Percentiles rank a stretch among this genome's conserved stretches.
Conservation (phyloP, 495 filamentous ascomycete genomes). For the Penicillium angulare region DNA sequence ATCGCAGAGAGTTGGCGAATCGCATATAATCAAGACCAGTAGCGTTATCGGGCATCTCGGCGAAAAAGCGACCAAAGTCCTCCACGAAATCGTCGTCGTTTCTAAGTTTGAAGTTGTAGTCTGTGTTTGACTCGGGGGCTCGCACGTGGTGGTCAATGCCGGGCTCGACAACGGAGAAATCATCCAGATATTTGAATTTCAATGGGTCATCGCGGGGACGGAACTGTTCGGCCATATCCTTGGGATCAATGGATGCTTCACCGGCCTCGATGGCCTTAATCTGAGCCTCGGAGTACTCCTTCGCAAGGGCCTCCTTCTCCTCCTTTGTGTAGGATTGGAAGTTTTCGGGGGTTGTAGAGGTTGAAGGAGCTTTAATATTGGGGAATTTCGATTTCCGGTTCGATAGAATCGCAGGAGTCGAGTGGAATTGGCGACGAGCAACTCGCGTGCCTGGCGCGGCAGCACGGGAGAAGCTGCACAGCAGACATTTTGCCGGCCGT, state of each 20-base stretch:
- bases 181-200: conserved; percentile 75
- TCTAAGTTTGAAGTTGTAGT: conserved; percentile 63
- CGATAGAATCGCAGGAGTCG: conserved; percentile 35
- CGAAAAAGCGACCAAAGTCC: conserved; percentile 57
- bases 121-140: conserved; percentile 51
- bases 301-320: conserved; percentile 60
- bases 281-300: conserved; percentile 76
- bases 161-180: conserved; percentile 74
- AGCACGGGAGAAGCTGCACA: conserved; percentile 49
- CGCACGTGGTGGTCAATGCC: conserved; percentile 67
- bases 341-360: conserved; percentile 34
- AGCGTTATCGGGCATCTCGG: conserved; percentile 48
- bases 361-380: conserved; percentile 16
- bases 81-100: conserved; percentile 53
- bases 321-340: conserved; percentile 66
- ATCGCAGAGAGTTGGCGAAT: conserved; percentile 44
- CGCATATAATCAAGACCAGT: conserved; percentile 42
- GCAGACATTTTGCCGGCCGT: conserved; percentile 57
- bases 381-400: conserved; percentile 36
- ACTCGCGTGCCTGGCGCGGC: conserved; percentile 40
- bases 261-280: conserved; percentile 82
- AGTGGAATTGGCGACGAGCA: conserved; percentile 53
- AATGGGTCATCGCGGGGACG: conserved; percentile 68
- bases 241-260: conserved; percentile 74
- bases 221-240: conserved; percentile 73